phyloP scores from a whole-genome alignment of 2,329 filamentous ascomycete species.

The Rutstroemia sp. region DNA sequence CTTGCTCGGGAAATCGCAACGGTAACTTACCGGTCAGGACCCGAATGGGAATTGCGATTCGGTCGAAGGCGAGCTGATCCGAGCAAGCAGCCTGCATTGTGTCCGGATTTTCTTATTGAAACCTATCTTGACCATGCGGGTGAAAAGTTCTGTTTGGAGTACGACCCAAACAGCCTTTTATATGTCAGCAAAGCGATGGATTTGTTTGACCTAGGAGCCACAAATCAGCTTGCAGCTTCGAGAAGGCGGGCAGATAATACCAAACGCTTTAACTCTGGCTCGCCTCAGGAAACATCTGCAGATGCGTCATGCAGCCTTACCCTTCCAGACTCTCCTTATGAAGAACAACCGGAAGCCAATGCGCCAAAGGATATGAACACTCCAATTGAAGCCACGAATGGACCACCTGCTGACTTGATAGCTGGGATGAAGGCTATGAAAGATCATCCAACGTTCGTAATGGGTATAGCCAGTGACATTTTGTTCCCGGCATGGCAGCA shows the following conservation, averaged over 20 bases:
- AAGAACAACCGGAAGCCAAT: constrained; percentile 60
- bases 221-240: constrained; percentile 57
- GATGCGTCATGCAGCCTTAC: constrained; percentile 65
- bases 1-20: constrained; percentile 95
- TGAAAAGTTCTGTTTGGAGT: constrained; percentile 96
- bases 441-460: constrained; percentile 74
- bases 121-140: constrained; percentile 97
- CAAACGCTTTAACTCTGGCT: constrained; percentile 43
- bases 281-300: constrained; percentile 24
- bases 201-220: constrained; percentile 79
- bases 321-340: constrained; percentile 74
- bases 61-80: constrained; percentile 80
- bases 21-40: constrained; percentile 91
- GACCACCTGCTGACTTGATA: constrained; percentile 73
- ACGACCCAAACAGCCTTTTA: constrained; percentile 89
- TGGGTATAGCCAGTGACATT: constrained; percentile 94
- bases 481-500: constrained; percentile 98
- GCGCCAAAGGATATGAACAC: constrained; percentile 31
- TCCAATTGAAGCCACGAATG: constrained; percentile 33
- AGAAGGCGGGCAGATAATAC: constrained; percentile 55
- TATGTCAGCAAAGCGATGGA: constrained; percentile 99
- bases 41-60: constrained; percentile 96
- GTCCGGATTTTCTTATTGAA: constrained; percentile 94
- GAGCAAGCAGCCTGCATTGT: constrained; percentile 82
- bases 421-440: constrained; percentile 63